Evolutionary conservation across 805 yeast species (phyloP).

Genomic region (Wickerhamiella sorbophila): DNA sequence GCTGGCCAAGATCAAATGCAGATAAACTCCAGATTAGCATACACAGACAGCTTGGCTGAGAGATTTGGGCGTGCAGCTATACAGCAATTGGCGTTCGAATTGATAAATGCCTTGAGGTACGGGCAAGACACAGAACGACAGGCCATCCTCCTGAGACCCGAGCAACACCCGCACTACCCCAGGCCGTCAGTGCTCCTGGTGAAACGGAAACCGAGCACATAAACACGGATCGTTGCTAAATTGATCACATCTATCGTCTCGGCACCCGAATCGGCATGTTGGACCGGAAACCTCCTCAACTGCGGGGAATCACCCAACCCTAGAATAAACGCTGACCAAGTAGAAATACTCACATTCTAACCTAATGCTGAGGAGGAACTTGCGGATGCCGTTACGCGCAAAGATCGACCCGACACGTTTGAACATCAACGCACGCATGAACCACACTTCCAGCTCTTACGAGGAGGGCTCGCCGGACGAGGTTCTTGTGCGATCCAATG

Average conservation of each 20-base stretch:
- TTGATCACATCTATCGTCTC: neutral
- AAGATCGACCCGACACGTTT: constrained; percentile 13
- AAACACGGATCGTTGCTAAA: too few species aligned
- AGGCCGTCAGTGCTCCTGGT: too few species aligned
- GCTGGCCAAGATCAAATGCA: too few species aligned
- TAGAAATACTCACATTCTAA: neutral
- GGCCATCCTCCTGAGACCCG: too few species aligned
- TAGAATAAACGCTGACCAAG: neutral
- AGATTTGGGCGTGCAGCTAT: too few species aligned
- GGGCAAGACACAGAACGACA: too few species aligned
- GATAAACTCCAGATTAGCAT: too few species aligned
- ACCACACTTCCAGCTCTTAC: neutral
- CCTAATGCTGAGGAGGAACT: constrained; percentile 1
- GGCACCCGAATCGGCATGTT: neutral
- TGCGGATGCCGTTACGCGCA: constrained; percentile 25
- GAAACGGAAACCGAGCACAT: too few species aligned
- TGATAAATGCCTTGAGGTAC: too few species aligned
- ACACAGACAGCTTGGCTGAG: too few species aligned
- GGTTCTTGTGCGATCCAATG: constrained; percentile 47
- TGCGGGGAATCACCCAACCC: neutral
- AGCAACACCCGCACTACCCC: too few species aligned
- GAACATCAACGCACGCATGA: neutral
- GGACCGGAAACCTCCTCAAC: neutral
- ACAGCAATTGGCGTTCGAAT: too few species aligned
- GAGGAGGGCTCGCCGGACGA: constrained; percentile 25